Conservation (phyloP, 2,329 filamentous ascomycete genomes). For the Paecilomyces niveus region DNA sequence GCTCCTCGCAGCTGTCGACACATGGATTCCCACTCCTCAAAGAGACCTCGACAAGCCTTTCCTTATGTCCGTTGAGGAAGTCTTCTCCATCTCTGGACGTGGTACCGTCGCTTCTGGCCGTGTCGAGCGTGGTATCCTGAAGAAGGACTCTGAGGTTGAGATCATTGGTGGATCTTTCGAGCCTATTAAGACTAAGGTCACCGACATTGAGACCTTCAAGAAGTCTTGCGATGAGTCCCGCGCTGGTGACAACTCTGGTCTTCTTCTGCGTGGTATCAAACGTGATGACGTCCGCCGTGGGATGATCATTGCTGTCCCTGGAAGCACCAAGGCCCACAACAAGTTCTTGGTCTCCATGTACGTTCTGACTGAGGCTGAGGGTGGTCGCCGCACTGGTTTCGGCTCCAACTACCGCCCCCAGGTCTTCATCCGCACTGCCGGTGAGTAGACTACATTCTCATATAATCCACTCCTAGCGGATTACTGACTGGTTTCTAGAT, state of each 20-base stretch:
- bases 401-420: constrained; percentile 94
- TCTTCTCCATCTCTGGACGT: constrained; percentile 85
- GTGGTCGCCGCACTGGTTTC: constrained; percentile 95
- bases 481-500: constrained; percentile 31
- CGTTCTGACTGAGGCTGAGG: constrained; percentile 94
- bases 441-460: constrained; percentile 44
- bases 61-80: constrained; percentile 95
- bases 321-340: constrained; percentile 74
- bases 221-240: constrained; percentile 96
- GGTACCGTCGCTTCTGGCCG: constrained; percentile 95
- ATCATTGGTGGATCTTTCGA: constrained; percentile 77
- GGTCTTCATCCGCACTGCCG: constrained; percentile 89
- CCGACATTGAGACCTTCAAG: constrained; percentile 99
- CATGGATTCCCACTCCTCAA: constrained; percentile 91
- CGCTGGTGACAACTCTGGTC: constrained; percentile 96
- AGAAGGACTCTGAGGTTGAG: constrained; percentile 92
- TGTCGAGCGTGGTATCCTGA: constrained; percentile 90
- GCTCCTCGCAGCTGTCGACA: constrained; percentile 81
- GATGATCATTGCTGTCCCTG: constrained; percentile 86
- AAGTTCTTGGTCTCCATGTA: constrained; percentile 96
- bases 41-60: constrained; percentile 97
- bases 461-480: not conserved
- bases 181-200: constrained; percentile 96
- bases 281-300: constrained; percentile 91
- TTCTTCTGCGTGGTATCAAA: constrained; percentile 90